phyloP scores from a whole-genome alignment of 2,329 filamentous ascomycete genomes.

The Diaporthe sp. region DNA sequence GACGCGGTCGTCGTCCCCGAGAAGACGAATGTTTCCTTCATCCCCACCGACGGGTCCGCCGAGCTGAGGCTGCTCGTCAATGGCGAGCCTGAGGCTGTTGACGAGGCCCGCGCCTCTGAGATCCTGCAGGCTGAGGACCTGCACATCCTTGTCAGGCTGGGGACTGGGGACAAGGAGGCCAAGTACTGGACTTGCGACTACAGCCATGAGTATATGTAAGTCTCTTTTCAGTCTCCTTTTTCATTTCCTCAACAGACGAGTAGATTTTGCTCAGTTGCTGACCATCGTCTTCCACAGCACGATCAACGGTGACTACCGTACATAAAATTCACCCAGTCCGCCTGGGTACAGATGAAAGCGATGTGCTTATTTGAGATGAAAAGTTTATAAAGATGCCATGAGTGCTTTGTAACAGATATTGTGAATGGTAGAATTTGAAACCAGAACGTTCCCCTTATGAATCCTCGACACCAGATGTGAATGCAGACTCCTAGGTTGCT shows the following conservation, averaged over 20 bases:
- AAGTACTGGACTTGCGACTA: constrained; percentile 91
- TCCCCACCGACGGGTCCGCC: constrained; percentile 81
- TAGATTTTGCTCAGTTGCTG: constrained; percentile 42
- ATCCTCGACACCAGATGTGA: too few species aligned
- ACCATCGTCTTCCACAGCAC: constrained; percentile 46
- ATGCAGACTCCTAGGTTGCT: too few species aligned
- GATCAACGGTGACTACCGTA: constrained; percentile 79
- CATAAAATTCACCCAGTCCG: constrained; percentile 53
- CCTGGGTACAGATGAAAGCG: not conserved
- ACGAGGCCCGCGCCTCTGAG: constrained; percentile 82
- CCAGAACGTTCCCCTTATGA: not conserved
- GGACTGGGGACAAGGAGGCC: constrained; percentile 77
- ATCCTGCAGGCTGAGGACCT: constrained; percentile 84
- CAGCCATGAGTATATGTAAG: constrained; percentile 80
- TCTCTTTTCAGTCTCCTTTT: constrained; percentile 25
- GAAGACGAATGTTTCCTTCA: constrained; percentile 82
- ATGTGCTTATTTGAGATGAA: not conserved
- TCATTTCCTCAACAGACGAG: not conserved
- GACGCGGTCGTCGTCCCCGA: constrained; percentile 74
- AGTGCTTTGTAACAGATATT: not conserved
- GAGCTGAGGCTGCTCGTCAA: constrained; percentile 84
- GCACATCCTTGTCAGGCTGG: constrained; percentile 82
- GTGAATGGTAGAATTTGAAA: not conserved
- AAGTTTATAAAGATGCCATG: constrained; percentile 1
- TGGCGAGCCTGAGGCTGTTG: constrained; percentile 84